A percentile compares a stretch with the other conserved stretches of the same genome.
These are phyloP conservation scores for Colletotrichum truncatum DNA, from an alignment of 2,329 filamentous ascomycete species.

Conservation along the genomic window DNA sequence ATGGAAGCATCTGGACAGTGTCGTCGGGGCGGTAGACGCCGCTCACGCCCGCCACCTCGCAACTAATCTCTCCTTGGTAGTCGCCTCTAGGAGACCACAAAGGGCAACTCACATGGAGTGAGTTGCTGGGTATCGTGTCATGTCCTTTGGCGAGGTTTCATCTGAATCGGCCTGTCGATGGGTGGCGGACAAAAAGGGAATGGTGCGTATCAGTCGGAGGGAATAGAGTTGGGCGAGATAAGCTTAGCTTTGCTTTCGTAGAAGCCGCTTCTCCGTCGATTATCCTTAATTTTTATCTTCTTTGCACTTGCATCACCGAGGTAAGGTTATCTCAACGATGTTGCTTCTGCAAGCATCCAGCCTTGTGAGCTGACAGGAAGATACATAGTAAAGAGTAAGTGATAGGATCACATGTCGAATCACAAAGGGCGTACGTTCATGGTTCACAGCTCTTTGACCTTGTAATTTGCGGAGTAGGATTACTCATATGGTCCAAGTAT, in stretches of 20 bases:
- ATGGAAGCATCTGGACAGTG: background rate
- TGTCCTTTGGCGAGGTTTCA: conserved; percentile 9
- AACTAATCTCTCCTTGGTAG: background rate
- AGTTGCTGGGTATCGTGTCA: conserved; percentile 13
- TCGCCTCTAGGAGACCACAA: background rate
- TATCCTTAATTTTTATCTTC: no score
- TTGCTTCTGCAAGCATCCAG: no score
- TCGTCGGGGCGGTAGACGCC: background rate
- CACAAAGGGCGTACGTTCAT: no score
- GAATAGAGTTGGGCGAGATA: background rate
- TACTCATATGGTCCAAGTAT: no score
- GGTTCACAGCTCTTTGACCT: no score
- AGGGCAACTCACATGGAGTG: background rate
- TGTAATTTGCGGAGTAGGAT: no score
- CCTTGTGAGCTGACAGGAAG: no score
- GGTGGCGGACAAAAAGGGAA: background rate
- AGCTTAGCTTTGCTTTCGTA: background rate
- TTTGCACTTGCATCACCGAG: no score
- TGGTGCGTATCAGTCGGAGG: conserved; percentile 9
- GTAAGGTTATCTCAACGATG: no score
- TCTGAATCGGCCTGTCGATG: background rate
- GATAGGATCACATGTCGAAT: no score
- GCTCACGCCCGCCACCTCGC: background rate
- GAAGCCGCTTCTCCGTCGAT: no score
- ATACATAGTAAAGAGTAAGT: no score